Evolutionary conservation across 2,329 filamentous ascomycete species (phyloP), one percentile per base, ranked within the genome.

Genomic region (Elsinoe batatas): DNA sequence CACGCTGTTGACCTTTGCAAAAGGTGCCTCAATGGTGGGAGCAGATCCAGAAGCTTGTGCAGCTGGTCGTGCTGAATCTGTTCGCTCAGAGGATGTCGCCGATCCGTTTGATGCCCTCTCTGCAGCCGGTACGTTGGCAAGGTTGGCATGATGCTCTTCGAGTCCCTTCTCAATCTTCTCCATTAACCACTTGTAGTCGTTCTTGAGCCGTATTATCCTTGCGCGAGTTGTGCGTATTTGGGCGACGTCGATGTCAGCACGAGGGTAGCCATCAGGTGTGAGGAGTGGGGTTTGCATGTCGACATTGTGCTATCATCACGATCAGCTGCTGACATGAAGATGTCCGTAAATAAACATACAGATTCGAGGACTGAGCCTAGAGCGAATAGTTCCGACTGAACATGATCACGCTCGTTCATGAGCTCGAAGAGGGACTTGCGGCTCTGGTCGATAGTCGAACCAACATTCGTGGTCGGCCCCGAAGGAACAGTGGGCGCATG

Each of bases 161-260:
- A 98, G 79, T 46, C 84, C 83, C 65, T 84, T 84, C 70, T 97
- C 93, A 62, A 97, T 85, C 57, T 79, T 76, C 57, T 73, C 73
- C 90, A 97, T 96, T 42, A 96, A 73, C 37, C 84, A 82, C 68
- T 94, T 96, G 74, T 95, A 91, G 71, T 98, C 93, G 67, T 96
- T 97, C 61, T 87, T 84, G 37, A 97, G 78, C 62, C 84, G 79
- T 62, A 97, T 93, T 62, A 98, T 95, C 58, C 88, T 84, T 26
- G 91, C 81, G 70, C 93, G 80, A 36, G 91, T 95, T n/a, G 89
- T 95, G 59, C 93, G 88, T 67, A 98, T 93, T 73, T 96, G 91
- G 22, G 93, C 86, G 60, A 98, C 87, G 69, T 98, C 93, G 61
- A 98, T 84, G 71, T 98, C 93, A 64, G 88, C 85, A 67, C 93